Evolutionary conservation across 1,139 yeast species (phyloP).

Genomic region (Saccharomyces hybrid): DNA sequence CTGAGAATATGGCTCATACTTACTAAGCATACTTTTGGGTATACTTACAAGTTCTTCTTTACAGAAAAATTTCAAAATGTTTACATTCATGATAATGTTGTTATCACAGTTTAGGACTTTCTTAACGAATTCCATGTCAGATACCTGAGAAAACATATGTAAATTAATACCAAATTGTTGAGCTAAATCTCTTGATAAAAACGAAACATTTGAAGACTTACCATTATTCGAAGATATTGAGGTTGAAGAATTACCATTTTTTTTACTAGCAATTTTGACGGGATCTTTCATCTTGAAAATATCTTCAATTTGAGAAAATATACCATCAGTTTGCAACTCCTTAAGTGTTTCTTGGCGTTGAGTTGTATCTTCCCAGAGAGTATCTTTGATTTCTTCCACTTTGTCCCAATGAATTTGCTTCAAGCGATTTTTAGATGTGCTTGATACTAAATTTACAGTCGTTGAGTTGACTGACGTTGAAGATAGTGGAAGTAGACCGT

Average conservation of each 20-base stretch:
- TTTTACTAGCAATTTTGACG: conserved; percentile 43
- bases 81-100: conserved; percentile 58
- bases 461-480: not conserved
- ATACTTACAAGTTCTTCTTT: conserved; percentile 65
- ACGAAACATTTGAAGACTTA: conserved; percentile 34
- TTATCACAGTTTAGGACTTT: conserved; percentile 66
- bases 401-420: conserved; percentile 97
- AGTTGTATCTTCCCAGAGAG: conserved; percentile 66
- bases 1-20: conserved; percentile 63
- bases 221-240: not conserved
- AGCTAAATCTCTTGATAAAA: conserved; percentile 72
- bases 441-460: not conserved
- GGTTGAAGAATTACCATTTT: conserved; percentile 20
- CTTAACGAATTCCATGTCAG: conserved; percentile 54
- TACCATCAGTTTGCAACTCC: conserved; percentile 54
- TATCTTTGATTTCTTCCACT: conserved; percentile 58
- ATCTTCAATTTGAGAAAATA: conserved; percentile 67
- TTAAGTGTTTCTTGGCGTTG: conserved; percentile 44
- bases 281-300: conserved; percentile 44
- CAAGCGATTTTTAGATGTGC: conserved; percentile 55
- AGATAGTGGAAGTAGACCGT: not conserved
- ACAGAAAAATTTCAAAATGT: conserved; percentile 75
- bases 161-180: conserved; percentile 89
- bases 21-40: conserved; percentile 56
- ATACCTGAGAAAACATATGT: conserved; percentile 60